Conservation (phyloP, 352 stramenopile species). For the Blastocystis sp. region DNA sequence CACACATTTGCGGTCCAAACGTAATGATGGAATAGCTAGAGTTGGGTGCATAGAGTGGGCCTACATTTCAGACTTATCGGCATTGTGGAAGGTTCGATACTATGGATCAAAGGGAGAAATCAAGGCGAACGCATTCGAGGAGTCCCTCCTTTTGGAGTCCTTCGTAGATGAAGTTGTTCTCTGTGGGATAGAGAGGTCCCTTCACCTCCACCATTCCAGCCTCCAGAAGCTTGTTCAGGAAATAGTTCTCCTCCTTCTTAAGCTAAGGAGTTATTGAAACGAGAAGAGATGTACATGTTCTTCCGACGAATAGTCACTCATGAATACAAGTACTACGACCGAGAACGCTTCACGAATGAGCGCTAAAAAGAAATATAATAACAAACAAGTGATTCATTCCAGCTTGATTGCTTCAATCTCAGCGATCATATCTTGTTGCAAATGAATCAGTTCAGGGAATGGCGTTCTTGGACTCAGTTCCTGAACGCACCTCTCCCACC, state of each 20-base stretch:
- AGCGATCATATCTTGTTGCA: no score
- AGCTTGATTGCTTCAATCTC: no score
- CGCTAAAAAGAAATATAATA: background rate
- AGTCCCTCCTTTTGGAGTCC: background rate
- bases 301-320: background rate
- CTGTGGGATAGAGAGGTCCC: background rate
- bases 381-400: no score
- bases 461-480: no score
- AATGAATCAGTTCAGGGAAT: no score
- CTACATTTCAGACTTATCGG: conserved; percentile 6
- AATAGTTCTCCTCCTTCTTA: background rate
- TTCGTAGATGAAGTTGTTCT: conserved; percentile 43
- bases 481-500: background rate
- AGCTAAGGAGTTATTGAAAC: background rate
- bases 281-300: background rate
- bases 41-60: background rate
- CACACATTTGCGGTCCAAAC: conserved; percentile 35
- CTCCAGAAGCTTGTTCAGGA: background rate
- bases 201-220: background rate
- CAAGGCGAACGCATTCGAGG: background rate
- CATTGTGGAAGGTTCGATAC: conserved; percentile 21
- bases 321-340: background rate
- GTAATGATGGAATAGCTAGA: conserved; percentile 32
- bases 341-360: background rate
- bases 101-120: background rate